Evolutionary conservation across 1,139 yeast species (phyloP).

Genomic region (Zhuliangozyma blackwelliae): DNA sequence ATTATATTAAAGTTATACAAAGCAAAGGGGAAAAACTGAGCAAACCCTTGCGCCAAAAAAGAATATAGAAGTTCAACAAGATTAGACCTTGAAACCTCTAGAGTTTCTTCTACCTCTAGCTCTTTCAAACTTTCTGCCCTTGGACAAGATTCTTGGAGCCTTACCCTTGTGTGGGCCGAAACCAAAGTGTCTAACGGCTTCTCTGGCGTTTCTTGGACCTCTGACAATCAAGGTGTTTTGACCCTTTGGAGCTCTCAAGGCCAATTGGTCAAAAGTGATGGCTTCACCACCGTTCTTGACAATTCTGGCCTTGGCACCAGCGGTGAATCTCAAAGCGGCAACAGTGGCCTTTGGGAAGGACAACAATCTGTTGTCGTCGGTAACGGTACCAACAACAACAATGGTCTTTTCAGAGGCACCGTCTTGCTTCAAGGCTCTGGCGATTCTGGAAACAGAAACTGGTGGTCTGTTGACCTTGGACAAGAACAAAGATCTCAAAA

Average conservation of each 20-base stretch:
- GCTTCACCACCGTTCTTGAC: constrained; percentile 99
- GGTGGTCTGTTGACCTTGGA: constrained; percentile 99
- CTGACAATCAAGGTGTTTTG: constrained; percentile 96
- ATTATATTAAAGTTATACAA: background rate
- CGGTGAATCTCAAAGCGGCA: constrained; percentile 99
- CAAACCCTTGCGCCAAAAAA: background rate
- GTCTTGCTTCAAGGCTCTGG: constrained; percentile 76
- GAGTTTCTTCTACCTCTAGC: constrained; percentile 99
- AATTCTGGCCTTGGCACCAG: constrained; percentile 97
- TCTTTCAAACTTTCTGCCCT: constrained; percentile 99
- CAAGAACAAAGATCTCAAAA: constrained; percentile 91
- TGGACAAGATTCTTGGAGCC: constrained; percentile 97
- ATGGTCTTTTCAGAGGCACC: constrained; percentile 89
- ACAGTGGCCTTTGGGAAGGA: constrained; percentile 95
- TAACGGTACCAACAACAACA: constrained; percentile 98
- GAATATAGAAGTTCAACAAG: constrained; percentile 15
- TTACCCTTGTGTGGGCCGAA: constrained; percentile 99
- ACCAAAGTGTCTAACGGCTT: constrained; percentile 99
- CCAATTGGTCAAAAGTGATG: constrained; percentile 98
- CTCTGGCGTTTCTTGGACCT: constrained; percentile 99
- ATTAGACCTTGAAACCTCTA: constrained; percentile 99
- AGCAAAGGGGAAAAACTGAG: background rate
- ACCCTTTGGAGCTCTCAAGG: constrained; percentile 99
- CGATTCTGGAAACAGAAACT: constrained; percentile 89
- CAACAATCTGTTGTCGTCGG: constrained; percentile 93